Percentiles rank a stretch among this genome's conserved stretches.
Conservation (phyloP, 768 basidiomycete genomes). For the Suillus variegatus region DNA sequence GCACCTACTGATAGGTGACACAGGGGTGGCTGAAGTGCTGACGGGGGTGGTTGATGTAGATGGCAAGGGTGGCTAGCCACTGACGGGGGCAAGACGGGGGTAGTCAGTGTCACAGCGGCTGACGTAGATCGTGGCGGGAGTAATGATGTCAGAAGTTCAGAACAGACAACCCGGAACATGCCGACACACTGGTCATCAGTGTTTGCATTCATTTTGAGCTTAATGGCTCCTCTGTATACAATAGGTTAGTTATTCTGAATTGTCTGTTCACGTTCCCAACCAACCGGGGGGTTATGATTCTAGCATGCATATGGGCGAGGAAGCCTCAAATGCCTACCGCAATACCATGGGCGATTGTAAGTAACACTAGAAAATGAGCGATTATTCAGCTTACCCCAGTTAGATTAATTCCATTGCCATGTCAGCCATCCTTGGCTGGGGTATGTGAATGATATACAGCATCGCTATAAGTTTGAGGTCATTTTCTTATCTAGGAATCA, state of each 20-base stretch:
- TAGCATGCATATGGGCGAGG: conserved; percentile 68
- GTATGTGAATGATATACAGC: not conserved
- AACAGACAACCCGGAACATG: too few species aligned
- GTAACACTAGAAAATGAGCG: not conserved
- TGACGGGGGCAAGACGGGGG: too few species aligned
- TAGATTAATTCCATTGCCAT: conserved; percentile 48
- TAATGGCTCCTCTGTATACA: conserved; percentile 38
- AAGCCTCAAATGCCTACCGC: conserved; percentile 69
- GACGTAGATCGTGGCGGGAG: too few species aligned
- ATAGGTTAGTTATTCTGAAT: conserved; percentile 25
- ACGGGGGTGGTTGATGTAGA: too few species aligned
- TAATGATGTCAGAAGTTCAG: too few species aligned
- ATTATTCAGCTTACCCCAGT: conserved; percentile 37
- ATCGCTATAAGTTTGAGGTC: not conserved
- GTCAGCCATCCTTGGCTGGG: conserved; percentile 55
- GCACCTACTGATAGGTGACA: too few species aligned
- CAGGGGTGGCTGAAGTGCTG: too few species aligned
- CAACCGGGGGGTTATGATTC: conserved; percentile 48
- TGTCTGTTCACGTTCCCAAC: conserved; percentile 28
- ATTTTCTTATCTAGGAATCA: not conserved
- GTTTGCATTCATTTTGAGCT: conserved; percentile 45
- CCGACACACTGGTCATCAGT: conserved; percentile 43
- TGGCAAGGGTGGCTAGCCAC: too few species aligned
- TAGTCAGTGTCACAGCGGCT: too few species aligned
- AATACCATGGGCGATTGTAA: conserved; percentile 64